phyloP scores from a whole-genome alignment of 768 basidiomycete genomes.

The Tylopilus plumbeoviolaceoides region DNA sequence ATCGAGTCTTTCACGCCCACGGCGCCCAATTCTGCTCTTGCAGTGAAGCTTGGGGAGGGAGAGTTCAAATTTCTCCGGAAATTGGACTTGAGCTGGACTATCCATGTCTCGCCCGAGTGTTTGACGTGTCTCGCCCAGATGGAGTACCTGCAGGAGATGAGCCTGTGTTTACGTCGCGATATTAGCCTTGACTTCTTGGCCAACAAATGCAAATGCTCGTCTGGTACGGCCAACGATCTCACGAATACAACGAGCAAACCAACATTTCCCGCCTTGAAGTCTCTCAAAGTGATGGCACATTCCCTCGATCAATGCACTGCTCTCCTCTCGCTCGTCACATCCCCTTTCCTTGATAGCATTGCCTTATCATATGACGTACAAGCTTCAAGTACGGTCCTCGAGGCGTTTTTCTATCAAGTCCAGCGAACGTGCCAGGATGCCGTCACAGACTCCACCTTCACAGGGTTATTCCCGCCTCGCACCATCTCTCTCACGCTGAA shows the following conservation, averaged over 20 bases:
- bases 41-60: constrained; percentile 14
- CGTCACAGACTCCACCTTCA: neutral
- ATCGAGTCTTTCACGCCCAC: constrained; percentile 23
- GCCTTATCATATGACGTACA: constrained; percentile 27
- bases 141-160: constrained; percentile 23
- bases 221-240: neutral
- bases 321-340: constrained; percentile 22
- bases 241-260: neutral
- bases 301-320: constrained; percentile 29
- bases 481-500: constrained; percentile 26
- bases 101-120: constrained; percentile 23
- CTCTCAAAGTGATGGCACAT: constrained; percentile 22
- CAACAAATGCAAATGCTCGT: constrained; percentile 6
- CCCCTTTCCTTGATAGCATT: constrained; percentile 21
- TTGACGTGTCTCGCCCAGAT: constrained; percentile 19
- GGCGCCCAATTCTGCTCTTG: constrained; percentile 6
- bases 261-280: constrained; percentile 22
- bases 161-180: constrained; percentile 17
- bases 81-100: constrained; percentile 22
- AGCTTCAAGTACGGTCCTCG: constrained; percentile 17
- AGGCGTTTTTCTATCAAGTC: constrained; percentile 23
- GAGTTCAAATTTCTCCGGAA: constrained; percentile 21
- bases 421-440: constrained; percentile 12
- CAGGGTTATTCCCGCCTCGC: neutral
- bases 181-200: constrained; percentile 14